Conservation (phyloP, 768 basidiomycete species). For the Mycena olivaceomarginata region DNA sequence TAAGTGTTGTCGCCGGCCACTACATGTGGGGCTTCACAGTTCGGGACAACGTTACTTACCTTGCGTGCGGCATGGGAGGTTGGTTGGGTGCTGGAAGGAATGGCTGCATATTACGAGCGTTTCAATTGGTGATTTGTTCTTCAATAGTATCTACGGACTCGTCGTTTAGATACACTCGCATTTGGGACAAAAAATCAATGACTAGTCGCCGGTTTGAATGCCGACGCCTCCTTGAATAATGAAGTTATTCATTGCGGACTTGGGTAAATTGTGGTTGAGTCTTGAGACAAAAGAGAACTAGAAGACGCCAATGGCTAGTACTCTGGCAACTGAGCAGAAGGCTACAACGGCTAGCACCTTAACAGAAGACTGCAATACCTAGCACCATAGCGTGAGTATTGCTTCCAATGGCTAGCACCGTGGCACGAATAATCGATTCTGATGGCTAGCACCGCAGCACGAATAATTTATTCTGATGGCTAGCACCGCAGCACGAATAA, state of each 20-base stretch:
- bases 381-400: too few species aligned
- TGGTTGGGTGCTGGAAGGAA: constrained; percentile 28
- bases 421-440: background rate
- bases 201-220: background rate
- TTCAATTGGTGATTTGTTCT: constrained; percentile 8
- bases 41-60: background rate
- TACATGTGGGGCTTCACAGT: constrained; percentile 20
- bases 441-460: background rate
- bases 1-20: constrained; percentile 1
- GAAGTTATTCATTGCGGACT: background rate
- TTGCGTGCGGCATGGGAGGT: background rate
- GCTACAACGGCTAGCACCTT: too few species aligned
- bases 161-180: too few species aligned
- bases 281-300: background rate
- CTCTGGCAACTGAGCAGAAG: too few species aligned
- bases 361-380: too few species aligned
- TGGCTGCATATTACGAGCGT: constrained; percentile 27
- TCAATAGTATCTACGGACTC: too few species aligned
- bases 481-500: background rate
- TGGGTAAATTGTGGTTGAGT: background rate
- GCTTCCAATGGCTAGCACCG: background rate
- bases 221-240: background rate
- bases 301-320: too few species aligned
- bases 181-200: too few species aligned
- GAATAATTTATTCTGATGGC: background rate